A percentile compares a stretch with the other conserved stretches of the same genome.
Conservation (phyloP, 495 filamentous ascomycete genomes). For the Lepraria neglecta region DNA sequence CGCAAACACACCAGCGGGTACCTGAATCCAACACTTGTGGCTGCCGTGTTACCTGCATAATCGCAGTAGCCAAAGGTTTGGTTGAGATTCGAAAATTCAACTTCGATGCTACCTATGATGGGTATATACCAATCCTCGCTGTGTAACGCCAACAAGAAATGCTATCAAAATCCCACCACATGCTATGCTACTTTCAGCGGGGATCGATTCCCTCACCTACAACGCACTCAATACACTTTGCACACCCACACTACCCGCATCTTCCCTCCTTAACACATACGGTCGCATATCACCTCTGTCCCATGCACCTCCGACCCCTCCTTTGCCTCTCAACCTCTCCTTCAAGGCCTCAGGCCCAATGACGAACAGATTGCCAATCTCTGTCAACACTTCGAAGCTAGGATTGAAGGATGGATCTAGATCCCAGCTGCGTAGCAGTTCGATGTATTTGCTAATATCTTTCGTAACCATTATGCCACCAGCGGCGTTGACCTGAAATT, state of each 20-base stretch:
- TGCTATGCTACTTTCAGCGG: neutral
- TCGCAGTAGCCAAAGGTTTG: too few relatives aligned
- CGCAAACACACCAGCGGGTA: too few relatives aligned
- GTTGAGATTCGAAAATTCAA: too few relatives aligned
- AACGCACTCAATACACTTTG: slow-evolving; percentile 65
- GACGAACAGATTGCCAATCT: slow-evolving; percentile 95
- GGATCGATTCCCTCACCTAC: slow-evolving; percentile 25
- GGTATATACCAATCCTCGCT: neutral
- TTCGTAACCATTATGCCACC: slow-evolving; percentile 93
- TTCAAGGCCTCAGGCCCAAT: slow-evolving; percentile 83
- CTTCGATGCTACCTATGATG: too few relatives aligned
- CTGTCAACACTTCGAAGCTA: slow-evolving; percentile 74
- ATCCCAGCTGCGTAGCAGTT: slow-evolving; percentile 73
- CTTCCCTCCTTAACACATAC: slow-evolving; percentile 76
- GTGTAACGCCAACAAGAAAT: too few relatives aligned
- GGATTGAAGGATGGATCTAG: slow-evolving; percentile 57
- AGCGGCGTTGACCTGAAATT: slow-evolving; percentile 81
- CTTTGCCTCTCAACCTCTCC: slow-evolving; percentile 61
- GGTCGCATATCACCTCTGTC: slow-evolving; percentile 59
- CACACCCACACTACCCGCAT: slow-evolving; percentile 70
- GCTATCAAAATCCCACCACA: neutral
- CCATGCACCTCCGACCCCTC: slow-evolving; percentile 29
- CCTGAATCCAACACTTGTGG: too few relatives aligned
- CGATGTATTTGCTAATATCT: slow-evolving; percentile 86
- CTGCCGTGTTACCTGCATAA: too few relatives aligned